phyloP scores from a whole-genome alignment of 306 rosid species.

The Luffa aegyptiaca region DNA sequence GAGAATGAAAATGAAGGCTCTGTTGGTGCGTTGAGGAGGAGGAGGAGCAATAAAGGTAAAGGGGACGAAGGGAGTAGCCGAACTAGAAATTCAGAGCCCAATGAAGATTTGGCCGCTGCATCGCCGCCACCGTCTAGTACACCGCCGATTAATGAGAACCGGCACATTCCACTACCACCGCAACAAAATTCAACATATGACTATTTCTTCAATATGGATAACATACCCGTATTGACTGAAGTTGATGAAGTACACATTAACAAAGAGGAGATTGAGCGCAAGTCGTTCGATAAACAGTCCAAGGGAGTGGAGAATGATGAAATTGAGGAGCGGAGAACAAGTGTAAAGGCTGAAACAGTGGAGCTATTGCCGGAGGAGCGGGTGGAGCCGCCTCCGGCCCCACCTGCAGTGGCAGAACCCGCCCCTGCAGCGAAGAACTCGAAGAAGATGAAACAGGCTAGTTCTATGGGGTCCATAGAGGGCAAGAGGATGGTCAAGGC shows the following conservation, averaged over 20 bases:
- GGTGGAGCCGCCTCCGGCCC: slow-evolving; percentile 14
- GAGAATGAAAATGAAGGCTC: slow-evolving; percentile 31
- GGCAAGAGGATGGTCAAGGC: slow-evolving; percentile 40
- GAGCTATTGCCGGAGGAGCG: slow-evolving; percentile 21
- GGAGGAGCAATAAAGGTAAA: slow-evolving; percentile 23
- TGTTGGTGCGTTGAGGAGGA: slow-evolving; percentile 20
- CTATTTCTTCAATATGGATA: slow-evolving; percentile 48
- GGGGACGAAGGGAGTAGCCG: slow-evolving; percentile 18
- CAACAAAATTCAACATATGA: slow-evolving; percentile 39
- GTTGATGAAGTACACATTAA: slow-evolving; percentile 21
- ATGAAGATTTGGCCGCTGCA: slow-evolving; percentile 17
- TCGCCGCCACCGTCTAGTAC: slow-evolving; percentile 24
- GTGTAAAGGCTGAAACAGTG: slow-evolving; percentile 8
- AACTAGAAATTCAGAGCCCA: slow-evolving; percentile 9
- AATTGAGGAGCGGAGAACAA: neutral
- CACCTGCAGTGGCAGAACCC: slow-evolving; percentile 1
- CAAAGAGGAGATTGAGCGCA: slow-evolving; percentile 26
- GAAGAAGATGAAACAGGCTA: slow-evolving; percentile 43
- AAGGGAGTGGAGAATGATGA: slow-evolving; percentile 23
- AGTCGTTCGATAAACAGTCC: slow-evolving; percentile 27
- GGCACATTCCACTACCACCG: slow-evolving; percentile 21
- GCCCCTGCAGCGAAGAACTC: neutral
- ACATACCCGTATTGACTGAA: slow-evolving; percentile 40
- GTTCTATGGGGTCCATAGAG: slow-evolving; percentile 18
- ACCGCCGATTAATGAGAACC: slow-evolving; percentile 19